Evolutionary conservation across 768 basidiomycete genomes (phyloP), one percentile per base, ranked within the genome.

Genomic region (Naganishia vishniacii): DNA sequence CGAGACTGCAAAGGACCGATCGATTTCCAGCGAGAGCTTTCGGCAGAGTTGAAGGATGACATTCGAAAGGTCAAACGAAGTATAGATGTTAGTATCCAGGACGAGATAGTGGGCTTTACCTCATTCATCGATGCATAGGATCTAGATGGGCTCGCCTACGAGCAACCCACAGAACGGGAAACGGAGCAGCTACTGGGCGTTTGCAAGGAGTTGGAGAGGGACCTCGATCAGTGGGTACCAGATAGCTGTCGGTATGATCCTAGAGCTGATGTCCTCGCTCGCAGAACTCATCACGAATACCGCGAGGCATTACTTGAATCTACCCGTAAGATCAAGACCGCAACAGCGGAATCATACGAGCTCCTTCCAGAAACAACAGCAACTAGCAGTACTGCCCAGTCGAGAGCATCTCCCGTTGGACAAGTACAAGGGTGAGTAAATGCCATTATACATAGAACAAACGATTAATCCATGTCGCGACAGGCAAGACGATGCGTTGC

Each of bases 41-140:
- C 85, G 0, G 84, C 84, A 4, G 89, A 91, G 72, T 75, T 92
- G 64, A 80, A 89, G 31, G 86, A 87, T 59, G 91, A 92, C 71
- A 77, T 91, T 18, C 85, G 86, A 40, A 71, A 78, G 0, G 81
- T 88, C 23, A 79, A 81, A 7, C 80, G 81, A 41, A 84, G 86
- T 61, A 79, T 93, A n/a, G 88, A 93, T 80, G 86, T 88, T 46
- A 62, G 66, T 65, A n/a, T n/a, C n/a, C n/a, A n/a, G n/a, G n/a
- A n/a, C n/a, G n/a, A n/a, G n/a, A n/a, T n/a, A n/a, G n/a, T n/a
- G n/a, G n/a, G n/a, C n/a, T n/a, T n/a, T n/a, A n/a, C n/a, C n/a
- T n/a, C n/a, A n/a, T n/a, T n/a, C n/a, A n/a, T n/a, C n/a, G n/a
- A n/a, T n/a, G n/a, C n/a, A 28, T 18, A 9, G 88, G 80, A 81